phyloP scores from a whole-genome alignment of 2,329 filamentous ascomycete genomes.

The Bipolaris zeicola region DNA sequence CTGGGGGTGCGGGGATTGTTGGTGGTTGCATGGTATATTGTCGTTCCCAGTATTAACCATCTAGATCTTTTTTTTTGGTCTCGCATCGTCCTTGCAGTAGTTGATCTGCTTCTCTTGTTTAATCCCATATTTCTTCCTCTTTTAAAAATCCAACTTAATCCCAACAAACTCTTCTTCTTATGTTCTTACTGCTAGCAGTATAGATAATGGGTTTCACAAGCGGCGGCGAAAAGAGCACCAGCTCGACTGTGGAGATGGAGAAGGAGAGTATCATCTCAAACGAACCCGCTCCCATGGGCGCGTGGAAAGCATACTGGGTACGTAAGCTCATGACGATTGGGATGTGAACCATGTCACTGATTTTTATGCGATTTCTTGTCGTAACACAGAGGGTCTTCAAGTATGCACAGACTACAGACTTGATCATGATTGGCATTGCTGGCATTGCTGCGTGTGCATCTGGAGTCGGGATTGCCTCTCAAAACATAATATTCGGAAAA shows the following conservation, averaged over 20 bases:
- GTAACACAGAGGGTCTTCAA: conserved; percentile 13
- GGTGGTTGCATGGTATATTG: background rate
- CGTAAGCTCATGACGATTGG: background rate
- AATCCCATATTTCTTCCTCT: background rate
- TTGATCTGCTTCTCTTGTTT: no score
- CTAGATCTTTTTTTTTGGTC: background rate
- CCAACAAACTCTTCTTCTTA: background rate
- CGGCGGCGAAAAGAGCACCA: background rate
- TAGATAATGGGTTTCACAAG: background rate
- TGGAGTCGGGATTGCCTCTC: conserved; percentile 18
- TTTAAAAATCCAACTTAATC: background rate
- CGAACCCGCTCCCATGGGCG: conserved; percentile 20
- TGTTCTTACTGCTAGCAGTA: no score
- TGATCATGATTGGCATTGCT: conserved; percentile 10
- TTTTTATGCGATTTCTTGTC: background rate
- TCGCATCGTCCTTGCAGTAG: background rate
- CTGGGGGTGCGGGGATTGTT: background rate
- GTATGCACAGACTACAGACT: conserved; percentile 10
- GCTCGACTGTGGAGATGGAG: background rate
- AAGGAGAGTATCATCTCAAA: background rate
- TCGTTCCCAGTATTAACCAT: background rate
- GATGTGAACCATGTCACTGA: background rate
- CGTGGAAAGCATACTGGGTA: conserved; percentile 21
- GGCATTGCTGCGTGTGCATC: conserved; percentile 13
- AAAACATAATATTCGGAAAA: conserved; percentile 20